Conservation (phyloP, 2,329 filamentous ascomycete species). For the Pseudogymnoascus sp. region DNA sequence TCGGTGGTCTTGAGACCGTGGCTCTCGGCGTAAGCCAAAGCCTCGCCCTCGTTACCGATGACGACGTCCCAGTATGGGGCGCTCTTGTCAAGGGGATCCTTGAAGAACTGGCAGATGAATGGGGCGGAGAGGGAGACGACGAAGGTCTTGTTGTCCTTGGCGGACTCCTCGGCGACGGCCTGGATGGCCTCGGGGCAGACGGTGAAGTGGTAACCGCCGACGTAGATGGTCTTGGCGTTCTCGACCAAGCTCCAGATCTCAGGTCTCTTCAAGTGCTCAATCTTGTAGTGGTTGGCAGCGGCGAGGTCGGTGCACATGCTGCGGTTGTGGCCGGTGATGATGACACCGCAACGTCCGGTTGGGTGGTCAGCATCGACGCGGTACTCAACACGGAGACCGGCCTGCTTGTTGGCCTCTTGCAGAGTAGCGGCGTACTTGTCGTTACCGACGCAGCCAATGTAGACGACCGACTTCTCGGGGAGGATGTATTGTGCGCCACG, state of each 20-base stretch:
- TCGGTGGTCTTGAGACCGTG: conserved; percentile 69
- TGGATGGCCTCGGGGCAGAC: conserved; percentile 87
- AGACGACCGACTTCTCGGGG: conserved; percentile 79
- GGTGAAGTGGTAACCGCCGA: conserved; percentile 96
- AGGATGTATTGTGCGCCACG: conserved; percentile 96
- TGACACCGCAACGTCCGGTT: conserved; percentile 89
- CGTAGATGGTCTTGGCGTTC: conserved; percentile 80
- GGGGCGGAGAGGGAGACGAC: conserved; percentile 88
- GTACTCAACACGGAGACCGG: conserved; percentile 90
- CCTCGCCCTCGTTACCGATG: conserved; percentile 96
- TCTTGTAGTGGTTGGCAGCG: conserved; percentile 93
- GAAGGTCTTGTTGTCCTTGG: conserved; percentile 81
- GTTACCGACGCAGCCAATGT: conserved; percentile 86
- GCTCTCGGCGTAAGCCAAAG: conserved; percentile 74
- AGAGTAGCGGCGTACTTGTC: conserved; percentile 94
- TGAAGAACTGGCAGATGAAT: conserved; percentile 97
- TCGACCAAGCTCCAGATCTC: conserved; percentile 89
- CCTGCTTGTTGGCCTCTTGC: conserved; percentile 74
- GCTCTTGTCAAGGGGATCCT: conserved; percentile 80
- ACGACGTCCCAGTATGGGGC: conserved; percentile 92
- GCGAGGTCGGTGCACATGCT: conserved; percentile 91
- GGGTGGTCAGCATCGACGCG: conserved; percentile 75
- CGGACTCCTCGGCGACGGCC: conserved; percentile 85
- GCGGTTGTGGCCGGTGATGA: conserved; percentile 95
- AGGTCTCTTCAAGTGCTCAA: conserved; percentile 84